phyloP scores from a whole-genome alignment of 139 green algal genomes.

The Chlorella sp. region DNA sequence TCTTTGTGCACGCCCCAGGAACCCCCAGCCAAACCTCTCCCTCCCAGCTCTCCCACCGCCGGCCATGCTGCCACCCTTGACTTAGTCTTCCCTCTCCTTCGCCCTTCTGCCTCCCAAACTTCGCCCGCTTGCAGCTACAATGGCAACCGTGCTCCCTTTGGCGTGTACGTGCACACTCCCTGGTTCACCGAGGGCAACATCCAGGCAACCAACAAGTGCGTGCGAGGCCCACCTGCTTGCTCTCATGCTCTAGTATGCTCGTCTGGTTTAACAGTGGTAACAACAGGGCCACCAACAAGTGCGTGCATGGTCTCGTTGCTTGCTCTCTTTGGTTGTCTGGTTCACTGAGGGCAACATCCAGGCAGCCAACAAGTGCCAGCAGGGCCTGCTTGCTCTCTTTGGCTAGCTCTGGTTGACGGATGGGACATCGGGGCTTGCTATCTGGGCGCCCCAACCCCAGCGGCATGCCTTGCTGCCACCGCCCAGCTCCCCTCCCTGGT shows the following conservation, averaged over 20 bases:
- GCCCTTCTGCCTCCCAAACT: no score
- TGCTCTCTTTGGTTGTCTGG: slow-evolving; percentile 2
- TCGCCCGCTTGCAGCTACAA: not conserved
- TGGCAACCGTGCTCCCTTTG: slow-evolving; percentile 39
- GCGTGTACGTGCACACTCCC: slow-evolving; percentile 37
- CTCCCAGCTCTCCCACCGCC: no score
- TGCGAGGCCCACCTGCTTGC: no score
- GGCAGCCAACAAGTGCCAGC: not conserved
- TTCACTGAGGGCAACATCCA: slow-evolving; percentile 7
- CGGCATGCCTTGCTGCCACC: not conserved
- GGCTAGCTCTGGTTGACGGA: no score
- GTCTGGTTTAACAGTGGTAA: slow-evolving; percentile 25
- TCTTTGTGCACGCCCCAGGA: not conserved
- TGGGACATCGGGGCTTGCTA: no score
- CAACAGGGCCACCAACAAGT: not conserved
- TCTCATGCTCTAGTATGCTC: no score
- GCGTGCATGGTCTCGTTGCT: not conserved
- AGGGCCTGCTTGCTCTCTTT: not conserved
- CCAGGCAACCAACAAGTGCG: not conserved
- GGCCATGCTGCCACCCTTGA: not conserved
- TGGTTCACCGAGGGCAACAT: slow-evolving; percentile 32
- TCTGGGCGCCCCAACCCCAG: no score
- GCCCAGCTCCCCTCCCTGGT: not conserved
- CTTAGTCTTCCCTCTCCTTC: not conserved
- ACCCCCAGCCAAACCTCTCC: no score